Evolutionary conservation across 805 yeast genomes (phyloP).

Genomic region (Candida mattraensis): DNA sequence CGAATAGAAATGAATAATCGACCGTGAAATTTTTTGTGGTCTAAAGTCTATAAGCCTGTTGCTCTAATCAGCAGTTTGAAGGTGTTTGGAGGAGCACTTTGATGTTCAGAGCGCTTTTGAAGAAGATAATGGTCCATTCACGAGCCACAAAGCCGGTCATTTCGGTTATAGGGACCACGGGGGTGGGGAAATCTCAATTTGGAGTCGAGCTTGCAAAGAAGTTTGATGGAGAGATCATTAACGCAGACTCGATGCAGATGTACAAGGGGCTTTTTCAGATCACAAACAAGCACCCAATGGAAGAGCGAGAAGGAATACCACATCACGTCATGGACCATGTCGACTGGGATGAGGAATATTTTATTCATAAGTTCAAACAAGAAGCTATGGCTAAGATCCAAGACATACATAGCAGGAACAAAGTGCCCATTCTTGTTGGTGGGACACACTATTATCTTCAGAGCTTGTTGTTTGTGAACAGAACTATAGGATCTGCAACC

Average conservation of each 20-base stretch:
- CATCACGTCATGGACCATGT: slow-evolving; percentile 91
- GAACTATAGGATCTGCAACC: slow-evolving; percentile 47
- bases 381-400: slow-evolving; percentile 68
- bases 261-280: slow-evolving; percentile 71
- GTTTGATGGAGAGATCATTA: slow-evolving; percentile 84
- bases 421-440: slow-evolving; percentile 86
- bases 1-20: too few species aligned
- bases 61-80: too few species aligned
- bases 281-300: slow-evolving; percentile 88
- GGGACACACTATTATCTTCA: slow-evolving; percentile 95
- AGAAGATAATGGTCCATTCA: slow-evolving; percentile 1
- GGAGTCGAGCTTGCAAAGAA: slow-evolving; percentile 75
- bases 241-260: slow-evolving; percentile 98
- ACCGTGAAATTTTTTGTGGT: too few species aligned
- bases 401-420: slow-evolving; percentile 64
- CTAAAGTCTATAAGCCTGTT: too few species aligned
- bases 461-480: slow-evolving; percentile 68
- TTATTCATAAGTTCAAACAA: slow-evolving; percentile 70
- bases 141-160: slow-evolving; percentile 21
- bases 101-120: slow-evolving; percentile 3
- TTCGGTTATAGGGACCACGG: slow-evolving; percentile 75
- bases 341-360: slow-evolving; percentile 77
- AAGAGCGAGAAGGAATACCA: slow-evolving; percentile 68
- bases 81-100: too few species aligned
- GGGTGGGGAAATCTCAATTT: slow-evolving; percentile 92